Base-by-base conservation (phyloP, 257 asterid species). In the Solanum chaucha region DNA sequence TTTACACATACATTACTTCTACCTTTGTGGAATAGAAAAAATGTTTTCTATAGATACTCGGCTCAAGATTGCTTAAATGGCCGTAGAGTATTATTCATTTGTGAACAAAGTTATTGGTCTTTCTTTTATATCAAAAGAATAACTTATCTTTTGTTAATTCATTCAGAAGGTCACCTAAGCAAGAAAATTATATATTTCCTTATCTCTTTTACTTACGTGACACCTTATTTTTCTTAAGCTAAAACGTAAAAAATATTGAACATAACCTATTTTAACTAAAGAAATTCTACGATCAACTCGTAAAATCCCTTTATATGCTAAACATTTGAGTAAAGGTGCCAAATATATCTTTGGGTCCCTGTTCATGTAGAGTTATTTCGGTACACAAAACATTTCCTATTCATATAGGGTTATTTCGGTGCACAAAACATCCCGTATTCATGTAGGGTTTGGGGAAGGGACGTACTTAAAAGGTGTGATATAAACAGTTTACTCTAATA, bases 401-500 rank as follows among this genome's bases (percentile, higher is more conserved):
- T n/a, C n/a, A n/a, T n/a, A n/a, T n/a, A 20, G 5, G 12, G 24
- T 22, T 22, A 44, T 44, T 44, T 44, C 51, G 5, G 15, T 59
- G 13, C 11, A 8, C n/a, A 59, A 61, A 61, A 0, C 24, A 61
- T 61, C 22, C 0, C 0, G 67, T 59, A 59, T 59, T 59, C 26
- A 59, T 59, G 5, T n/a, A n/a, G n/a, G n/a, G n/a, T n/a, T n/a
- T n/a, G n/a, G 28, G 6, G 2, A 67, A 65, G 35, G 0, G 8
- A 0, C 3, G 35, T 0, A 5, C 10, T 24, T 10, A 65, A 24
- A 0, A 24, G 15, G 72, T 65, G 8, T 24, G 9, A 11, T 65
- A 0, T 0, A 67, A 1, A 26, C 6, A 0, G 1, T 26, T 12
- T 26, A 67, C 0, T 12, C 4, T 12, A 26, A 26, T 26, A 11